Evolutionary conservation across 2,329 filamentous ascomycete genomes (phyloP), one percentile per base, ranked within the genome.

Genomic region (Elsinoe ampelina): DNA sequence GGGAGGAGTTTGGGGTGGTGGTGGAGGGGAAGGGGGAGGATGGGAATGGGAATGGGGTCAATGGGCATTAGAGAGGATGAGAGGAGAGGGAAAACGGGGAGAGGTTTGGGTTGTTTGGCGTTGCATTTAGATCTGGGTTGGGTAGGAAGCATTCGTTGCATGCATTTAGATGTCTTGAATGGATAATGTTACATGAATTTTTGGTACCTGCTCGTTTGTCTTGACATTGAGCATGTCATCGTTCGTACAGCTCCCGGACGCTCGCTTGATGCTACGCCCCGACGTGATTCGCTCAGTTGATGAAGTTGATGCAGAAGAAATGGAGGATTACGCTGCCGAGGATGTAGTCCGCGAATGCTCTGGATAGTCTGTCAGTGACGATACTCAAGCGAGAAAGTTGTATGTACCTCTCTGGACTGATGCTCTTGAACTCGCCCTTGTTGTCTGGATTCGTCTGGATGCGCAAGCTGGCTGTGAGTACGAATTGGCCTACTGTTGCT

Each of bases 301-400:
- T 97, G 73, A 98, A 98, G 80, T 98, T 98, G 71, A 97, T 84
- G 75, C 91, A 96, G 80, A 98, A 98, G 77, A 97, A 95, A 77
- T 98, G 93, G 71, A 97, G 76, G 70, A 97, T 89, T 71, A 98
- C 72, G 72, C 91, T 96, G 70, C 92, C 93, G 65, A 96, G 89
- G 59, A 98, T 80, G 70, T 87, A 98, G 75, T 98, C 93, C 68
- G 93, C 91, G 72, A 98, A 98, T 38, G 93, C 92, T 71, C 90
- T 95, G 64, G 57, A 57, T 3, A 20, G 13, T 52, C n/a, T 34
- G 56, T 68, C 20, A 43, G 30, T 54, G 6, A 17, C 15, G 4
- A 22, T 43, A 15, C 22, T 15, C 15, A 10, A 47, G 35, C 30
- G 2, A 26, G 19, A 51, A 5, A 39, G 12, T 12, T 11, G 30